Base-by-base conservation (phyloP, 345 rosid species). In the Camelina laxa region DNA sequence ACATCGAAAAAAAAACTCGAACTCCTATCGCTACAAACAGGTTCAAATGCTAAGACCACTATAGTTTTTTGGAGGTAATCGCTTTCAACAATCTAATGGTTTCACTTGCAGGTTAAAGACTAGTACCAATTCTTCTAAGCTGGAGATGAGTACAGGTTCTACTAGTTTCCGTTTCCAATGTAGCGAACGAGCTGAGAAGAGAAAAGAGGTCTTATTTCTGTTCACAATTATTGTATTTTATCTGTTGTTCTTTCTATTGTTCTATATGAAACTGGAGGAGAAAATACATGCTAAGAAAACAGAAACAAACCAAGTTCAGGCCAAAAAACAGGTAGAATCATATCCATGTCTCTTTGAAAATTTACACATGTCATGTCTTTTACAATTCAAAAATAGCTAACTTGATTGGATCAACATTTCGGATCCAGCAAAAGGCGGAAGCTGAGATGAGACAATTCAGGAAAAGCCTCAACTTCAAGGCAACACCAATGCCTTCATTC, bases 401-500 rank as follows among this genome's bases (percentile, higher is more conserved):
- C 3, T 45, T 21, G 21, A 15, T 31, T 38, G 30, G 21, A 48
- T 36, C 13, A 60, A 42, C 66, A 44, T 54, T 76, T 36, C 57
- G 51, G 55, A 72, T 83, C 69, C 79, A 93, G 97, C 85, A 88
- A 80, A 83, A 83, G 74, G 82, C 76, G 5, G 82, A 89, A 65
- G 90, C 87, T 55, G 93, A 89, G 72, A 84, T 91, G 21, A 87
- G 87, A 67, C 85, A 83, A 48, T 62, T 86, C 51, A 81, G 97
- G 53, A 87, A 84, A 75, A 86, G 90, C 81, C 93, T 93, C 33
- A 89, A 93, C 70, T 93, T 93, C 67, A 91, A 88, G 77, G 96
- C 98, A 60, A 85, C 79, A 19, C 97, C 97, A 16, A 88, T 91
- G 96, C 97, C 98, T 78, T 86, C 91, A 60, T 93, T 93, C 81